phyloP scores from a whole-genome alignment of 805 yeast species.

The Metschnikowia dekortorum region DNA sequence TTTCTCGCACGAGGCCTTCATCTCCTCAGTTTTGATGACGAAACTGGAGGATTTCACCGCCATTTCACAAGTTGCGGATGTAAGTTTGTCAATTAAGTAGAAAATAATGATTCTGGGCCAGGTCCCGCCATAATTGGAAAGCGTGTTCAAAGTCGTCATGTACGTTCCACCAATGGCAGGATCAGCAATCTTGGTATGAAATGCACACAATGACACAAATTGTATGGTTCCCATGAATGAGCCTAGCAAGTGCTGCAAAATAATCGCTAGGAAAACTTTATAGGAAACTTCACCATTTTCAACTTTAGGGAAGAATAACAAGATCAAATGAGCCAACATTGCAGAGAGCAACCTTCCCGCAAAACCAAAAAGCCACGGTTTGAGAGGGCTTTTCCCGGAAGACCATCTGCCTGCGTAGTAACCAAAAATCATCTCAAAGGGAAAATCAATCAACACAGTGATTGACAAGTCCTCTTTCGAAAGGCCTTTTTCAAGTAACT shows the following conservation, averaged over 20 bases:
- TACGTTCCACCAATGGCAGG: constrained; percentile 96
- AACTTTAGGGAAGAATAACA: constrained; percentile 60
- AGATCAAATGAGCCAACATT: constrained; percentile 64
- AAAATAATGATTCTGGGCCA: constrained; percentile 91
- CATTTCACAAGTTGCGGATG: constrained; percentile 56
- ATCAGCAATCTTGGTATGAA: constrained; percentile 93
- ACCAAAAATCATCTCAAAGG: constrained; percentile 92
- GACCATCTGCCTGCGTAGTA: constrained; percentile 96
- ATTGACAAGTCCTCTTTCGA: constrained; percentile 91
- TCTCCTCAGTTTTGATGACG: constrained; percentile 22
- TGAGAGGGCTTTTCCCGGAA: constrained; percentile 66
- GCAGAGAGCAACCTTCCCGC: constrained; percentile 80
- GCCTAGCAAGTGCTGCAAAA: constrained; percentile 76
- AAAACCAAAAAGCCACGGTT: constrained; percentile 89
- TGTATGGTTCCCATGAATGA: constrained; percentile 94
- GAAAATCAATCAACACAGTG: constrained; percentile 90
- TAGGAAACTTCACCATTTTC: constrained; percentile 41
- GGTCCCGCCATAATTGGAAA: constrained; percentile 92
- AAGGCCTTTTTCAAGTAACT: constrained; percentile 84
- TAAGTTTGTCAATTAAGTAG: constrained; percentile 73
- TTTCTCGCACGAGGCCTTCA: constrained; percentile 47
- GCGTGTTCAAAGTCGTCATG: constrained; percentile 92
- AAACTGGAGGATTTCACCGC: constrained; percentile 1
- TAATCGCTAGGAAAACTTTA: constrained; percentile 63
- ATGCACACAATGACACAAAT: constrained; percentile 90